Percentiles rank a stretch among this genome's conserved stretches.
These are phyloP conservation scores for Solanum corneliomulleri DNA, from an alignment of 257 asterid species.

Conservation along the genomic window DNA sequence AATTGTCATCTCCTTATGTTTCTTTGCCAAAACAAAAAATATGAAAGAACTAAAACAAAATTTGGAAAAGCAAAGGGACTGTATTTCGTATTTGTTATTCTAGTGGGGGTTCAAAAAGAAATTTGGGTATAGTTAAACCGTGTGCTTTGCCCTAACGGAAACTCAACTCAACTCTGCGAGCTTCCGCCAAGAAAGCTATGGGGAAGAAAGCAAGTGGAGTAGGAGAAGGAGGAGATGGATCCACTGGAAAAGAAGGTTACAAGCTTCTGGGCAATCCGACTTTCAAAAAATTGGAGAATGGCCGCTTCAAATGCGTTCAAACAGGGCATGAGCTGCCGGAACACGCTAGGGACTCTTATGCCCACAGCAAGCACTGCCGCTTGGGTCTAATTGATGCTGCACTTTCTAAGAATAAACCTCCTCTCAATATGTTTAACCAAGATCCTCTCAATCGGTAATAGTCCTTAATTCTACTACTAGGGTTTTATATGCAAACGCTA, in stretches of 20 bases:
- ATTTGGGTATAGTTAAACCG: not conserved
- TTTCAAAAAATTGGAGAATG: slow-evolving; percentile 55
- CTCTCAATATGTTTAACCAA: slow-evolving; percentile 80
- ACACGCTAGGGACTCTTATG: slow-evolving; percentile 57
- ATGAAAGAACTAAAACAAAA: not conserved
- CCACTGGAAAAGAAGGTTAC: slow-evolving; percentile 40
- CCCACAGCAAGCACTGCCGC: slow-evolving; percentile 78
- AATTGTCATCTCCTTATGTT: not conserved
- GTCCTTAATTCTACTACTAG: not conserved
- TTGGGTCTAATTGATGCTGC: slow-evolving; percentile 82
- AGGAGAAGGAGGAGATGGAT: slow-evolving; percentile 11
- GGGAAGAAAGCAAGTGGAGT: slow-evolving; percentile 41
- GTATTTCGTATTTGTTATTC: not conserved
- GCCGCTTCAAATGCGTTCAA: slow-evolving; percentile 74
- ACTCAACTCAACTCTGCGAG: not conserved
- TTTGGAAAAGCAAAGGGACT: not conserved
- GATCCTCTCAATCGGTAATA: slow-evolving; percentile 61
- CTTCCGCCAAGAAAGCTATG: slow-evolving; percentile 19
- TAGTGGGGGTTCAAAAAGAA: not conserved
- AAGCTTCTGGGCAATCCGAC: slow-evolving; percentile 64
- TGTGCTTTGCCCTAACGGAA: not conserved
- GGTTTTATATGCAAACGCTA: not conserved
- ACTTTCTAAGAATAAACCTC: slow-evolving; percentile 51
- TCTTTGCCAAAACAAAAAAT: not conserved
- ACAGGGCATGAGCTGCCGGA: slow-evolving; percentile 94